Base-by-base conservation (phyloP, 2,329 filamentous ascomycete species). In the Waltergamsia citrina region DNA sequence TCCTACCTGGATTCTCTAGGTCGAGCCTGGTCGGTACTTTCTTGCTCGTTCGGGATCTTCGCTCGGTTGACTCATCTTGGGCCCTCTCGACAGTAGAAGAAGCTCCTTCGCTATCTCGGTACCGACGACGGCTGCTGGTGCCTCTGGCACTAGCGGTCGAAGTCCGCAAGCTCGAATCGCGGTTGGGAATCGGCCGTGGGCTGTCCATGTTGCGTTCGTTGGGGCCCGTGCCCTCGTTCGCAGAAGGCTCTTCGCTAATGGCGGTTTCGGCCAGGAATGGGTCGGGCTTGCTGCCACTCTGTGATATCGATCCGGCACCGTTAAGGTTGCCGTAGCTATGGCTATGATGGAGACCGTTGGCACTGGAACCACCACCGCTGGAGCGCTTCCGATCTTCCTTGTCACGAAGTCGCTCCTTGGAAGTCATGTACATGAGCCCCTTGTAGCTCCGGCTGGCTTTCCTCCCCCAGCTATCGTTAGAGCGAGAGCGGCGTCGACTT, bases 351-450 rank as follows among this genome's bases (percentile, higher is more conserved):
- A 36, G 16, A 24, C 34, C 27, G 27, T 25, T 25, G 10, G 27
- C 20, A n/a, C 44, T 45, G 0, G 47, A 16, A n/a, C 45, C 44
- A 0, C 46, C 41, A 4, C 45, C 45, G 4, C 48, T 45, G 0
- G 46, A 47, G 26, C 76, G 67, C 46, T 73, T 80, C 44, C 71
- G 70, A 41, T 82, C 77, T 41, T 82, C 78, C 42, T 68, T 76
- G 33, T 77, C 74, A 29, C 71, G 67, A 29, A 85, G 57, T 20
- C 69, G 67, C 52, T 85, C 81, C 49, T 73, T 79, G 29, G 81
- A 85, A 57, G 70, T 78, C 78, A 81, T 84, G 48, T 84, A 83
- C 70, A 79, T 77, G 47, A 84, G 57, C 4, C 77, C 71, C 49
- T 70, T 74, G 40, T 70, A 56, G 37, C 60, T 60, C 19, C 74